phyloP scores from a whole-genome alignment of 192 early-diverging fungal genomes.

The Helicostylum pulchrum region DNA sequence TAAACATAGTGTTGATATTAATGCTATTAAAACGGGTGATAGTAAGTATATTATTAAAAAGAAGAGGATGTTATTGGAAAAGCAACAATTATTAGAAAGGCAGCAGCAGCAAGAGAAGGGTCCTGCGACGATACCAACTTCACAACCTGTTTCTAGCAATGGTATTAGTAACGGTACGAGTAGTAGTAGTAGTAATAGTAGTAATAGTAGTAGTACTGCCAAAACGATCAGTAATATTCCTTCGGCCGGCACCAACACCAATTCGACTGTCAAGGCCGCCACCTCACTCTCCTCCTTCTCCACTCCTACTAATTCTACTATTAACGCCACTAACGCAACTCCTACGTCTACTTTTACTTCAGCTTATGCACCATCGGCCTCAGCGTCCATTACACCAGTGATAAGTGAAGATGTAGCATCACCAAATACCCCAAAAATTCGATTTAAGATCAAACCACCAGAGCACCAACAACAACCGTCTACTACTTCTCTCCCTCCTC shows the following conservation, averaged over 20 bases:
- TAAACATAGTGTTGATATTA: no score
- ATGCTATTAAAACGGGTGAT: no score
- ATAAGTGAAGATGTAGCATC: constrained; percentile 9
- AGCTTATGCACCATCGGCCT: neutral
- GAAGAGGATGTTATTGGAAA: no score
- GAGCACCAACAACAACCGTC: constrained; percentile 10
- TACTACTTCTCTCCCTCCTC: neutral
- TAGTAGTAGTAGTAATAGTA: no score
- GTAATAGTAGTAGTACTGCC: neutral
- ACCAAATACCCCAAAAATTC: constrained; percentile 33
- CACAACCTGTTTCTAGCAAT: neutral
- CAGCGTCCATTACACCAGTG: neutral
- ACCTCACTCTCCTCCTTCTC: neutral
- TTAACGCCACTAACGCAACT: constrained; percentile 12
- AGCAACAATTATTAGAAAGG: no score
- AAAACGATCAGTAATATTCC: neutral
- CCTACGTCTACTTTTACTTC: constrained; percentile 23
- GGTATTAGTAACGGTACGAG: no score
- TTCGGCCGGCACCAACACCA: neutral
- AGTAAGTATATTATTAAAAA: no score
- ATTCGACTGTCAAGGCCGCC: neutral
- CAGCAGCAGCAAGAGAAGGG: neutral
- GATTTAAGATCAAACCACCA: constrained; percentile 35
- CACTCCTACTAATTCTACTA: neutral
- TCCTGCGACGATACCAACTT: neutral